These are phyloP conservation scores for Tolypocladium paradoxum DNA, from an alignment of 2,329 filamentous ascomycete genomes.

Conservation along the genomic window DNA sequence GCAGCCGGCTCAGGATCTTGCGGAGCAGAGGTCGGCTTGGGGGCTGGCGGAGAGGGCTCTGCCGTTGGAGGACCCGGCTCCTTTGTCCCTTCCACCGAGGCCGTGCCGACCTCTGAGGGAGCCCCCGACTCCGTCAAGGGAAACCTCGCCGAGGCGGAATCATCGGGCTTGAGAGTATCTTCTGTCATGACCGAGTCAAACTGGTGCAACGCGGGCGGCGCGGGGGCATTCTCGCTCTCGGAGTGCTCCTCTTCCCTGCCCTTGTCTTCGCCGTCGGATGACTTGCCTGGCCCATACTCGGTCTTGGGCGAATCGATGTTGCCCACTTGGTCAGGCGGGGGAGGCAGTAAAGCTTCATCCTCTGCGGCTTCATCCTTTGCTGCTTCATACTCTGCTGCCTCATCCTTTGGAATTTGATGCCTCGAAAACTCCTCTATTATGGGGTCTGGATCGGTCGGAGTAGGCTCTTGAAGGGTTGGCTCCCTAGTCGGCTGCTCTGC, in stretches of 20 bases:
- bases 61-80: slow-evolving; percentile 4
- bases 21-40: slow-evolving; percentile 10
- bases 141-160: slow-evolving; percentile 23
- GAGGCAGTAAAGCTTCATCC: slow-evolving; percentile 19
- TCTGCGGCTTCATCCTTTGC: not conserved
- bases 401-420: not conserved
- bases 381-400: not conserved
- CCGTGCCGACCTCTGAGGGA: slow-evolving; percentile 14
- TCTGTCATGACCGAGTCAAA: slow-evolving; percentile 24
- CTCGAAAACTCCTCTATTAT: not conserved
- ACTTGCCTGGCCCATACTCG: slow-evolving; percentile 13
- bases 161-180: slow-evolving; percentile 26
- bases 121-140: slow-evolving; percentile 18
- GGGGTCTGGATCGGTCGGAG: not conserved
- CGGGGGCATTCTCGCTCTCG: slow-evolving; percentile 8
- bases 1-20: slow-evolving; percentile 9
- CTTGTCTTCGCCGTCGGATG: slow-evolving; percentile 14
- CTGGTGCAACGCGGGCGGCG: slow-evolving; percentile 14
- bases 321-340: slow-evolving; percentile 28
- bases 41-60: slow-evolving; percentile 6
- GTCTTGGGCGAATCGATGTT: slow-evolving; percentile 25
- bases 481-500: not conserved
- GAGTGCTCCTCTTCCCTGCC: slow-evolving; percentile 12
- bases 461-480: not conserved
- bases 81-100: slow-evolving; percentile 11